Evolutionary conservation across 805 yeast species (phyloP).

Genomic region (Schwanniomyces vanrijiae): DNA sequence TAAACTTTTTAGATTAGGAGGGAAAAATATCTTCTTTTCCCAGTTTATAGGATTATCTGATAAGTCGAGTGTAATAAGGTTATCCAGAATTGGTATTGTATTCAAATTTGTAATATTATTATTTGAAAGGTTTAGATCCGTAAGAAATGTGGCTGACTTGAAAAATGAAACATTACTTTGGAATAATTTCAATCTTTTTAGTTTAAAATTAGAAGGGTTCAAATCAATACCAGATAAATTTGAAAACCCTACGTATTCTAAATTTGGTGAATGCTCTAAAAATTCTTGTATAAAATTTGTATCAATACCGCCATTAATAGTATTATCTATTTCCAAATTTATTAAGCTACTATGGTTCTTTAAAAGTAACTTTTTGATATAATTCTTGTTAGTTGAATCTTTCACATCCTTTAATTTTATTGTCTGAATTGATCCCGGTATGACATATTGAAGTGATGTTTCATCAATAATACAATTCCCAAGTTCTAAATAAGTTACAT

Average conservation of each 20-base stretch:
- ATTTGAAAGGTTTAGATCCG: conserved; percentile 7
- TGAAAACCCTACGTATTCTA: neutral
- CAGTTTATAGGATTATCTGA: conserved; percentile 19
- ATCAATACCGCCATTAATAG: neutral
- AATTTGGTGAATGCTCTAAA: neutral
- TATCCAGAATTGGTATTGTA: conserved; percentile 5
- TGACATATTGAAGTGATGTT: neutral
- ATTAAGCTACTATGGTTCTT: neutral
- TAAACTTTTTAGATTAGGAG: conserved; percentile 9
- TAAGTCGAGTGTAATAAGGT: conserved; percentile 11
- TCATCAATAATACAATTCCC: neutral
- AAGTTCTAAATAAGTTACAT: neutral
- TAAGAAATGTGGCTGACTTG: neutral
- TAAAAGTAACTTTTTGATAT: neutral
- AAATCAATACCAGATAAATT: neutral
- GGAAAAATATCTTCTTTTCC: conserved; percentile 11
- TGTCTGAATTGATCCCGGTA: neutral
- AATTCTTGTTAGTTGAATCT: neutral
- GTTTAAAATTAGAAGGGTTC: neutral
- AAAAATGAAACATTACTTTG: neutral
- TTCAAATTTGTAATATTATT: conserved; percentile 6
- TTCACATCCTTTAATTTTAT: neutral
- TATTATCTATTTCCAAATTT: neutral
- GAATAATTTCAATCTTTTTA: neutral
- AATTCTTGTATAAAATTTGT: neutral